phyloP scores from a whole-genome alignment of 108 stramenopile genomes.

The Cyclotella baltica region DNA sequence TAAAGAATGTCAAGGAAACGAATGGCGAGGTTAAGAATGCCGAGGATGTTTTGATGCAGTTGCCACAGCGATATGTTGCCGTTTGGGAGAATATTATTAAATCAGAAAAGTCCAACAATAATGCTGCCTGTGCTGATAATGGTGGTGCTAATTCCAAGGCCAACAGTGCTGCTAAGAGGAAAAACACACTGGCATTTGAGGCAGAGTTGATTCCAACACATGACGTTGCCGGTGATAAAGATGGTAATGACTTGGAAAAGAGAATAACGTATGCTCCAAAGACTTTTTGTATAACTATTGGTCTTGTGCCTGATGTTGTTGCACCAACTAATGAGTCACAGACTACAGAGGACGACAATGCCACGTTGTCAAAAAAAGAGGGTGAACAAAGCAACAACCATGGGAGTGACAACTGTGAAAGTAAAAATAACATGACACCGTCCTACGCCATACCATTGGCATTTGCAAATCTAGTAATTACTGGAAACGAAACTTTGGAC shows the following conservation, averaged over 20 bases:
- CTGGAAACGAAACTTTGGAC: constrained; percentile 38
- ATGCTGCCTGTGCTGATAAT: too few species aligned
- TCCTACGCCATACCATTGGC: constrained; percentile 39
- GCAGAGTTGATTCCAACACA: constrained; percentile 38
- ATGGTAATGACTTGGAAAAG: background rate
- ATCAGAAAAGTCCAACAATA: background rate
- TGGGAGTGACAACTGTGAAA: background rate
- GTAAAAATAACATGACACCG: background rate
- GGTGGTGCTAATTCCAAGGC: background rate
- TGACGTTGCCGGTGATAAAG: background rate
- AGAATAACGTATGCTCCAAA: constrained; percentile 36
- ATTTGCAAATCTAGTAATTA: constrained; percentile 37
- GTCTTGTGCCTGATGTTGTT: constrained; percentile 24
- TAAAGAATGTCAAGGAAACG: background rate
- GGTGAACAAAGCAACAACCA: too few species aligned
- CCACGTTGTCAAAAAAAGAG: background rate
- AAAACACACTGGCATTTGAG: constrained; percentile 43
- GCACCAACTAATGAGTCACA: background rate
- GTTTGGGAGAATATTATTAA: constrained; percentile 25
- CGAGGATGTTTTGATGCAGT: background rate
- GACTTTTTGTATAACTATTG: constrained; percentile 40
- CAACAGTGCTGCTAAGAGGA: constrained; percentile 9
- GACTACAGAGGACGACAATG: background rate
- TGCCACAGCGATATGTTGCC: constrained; percentile 34
- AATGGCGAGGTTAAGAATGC: background rate